Conservation (phyloP, 495 filamentous ascomycete genomes). For the Lasiosphaeria hispida region DNA sequence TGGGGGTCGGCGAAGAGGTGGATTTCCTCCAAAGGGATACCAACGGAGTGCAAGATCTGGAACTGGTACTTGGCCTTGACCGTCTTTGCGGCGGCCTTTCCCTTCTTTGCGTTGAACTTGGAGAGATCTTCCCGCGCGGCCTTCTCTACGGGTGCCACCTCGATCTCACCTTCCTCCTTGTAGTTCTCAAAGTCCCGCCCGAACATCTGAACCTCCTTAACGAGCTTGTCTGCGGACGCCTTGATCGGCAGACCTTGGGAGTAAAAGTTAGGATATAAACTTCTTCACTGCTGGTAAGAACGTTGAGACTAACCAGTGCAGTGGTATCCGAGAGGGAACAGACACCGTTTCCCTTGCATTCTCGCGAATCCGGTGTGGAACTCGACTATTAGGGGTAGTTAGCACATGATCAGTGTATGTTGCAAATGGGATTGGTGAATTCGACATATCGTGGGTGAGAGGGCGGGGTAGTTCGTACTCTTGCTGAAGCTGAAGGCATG, state of each 20-base stretch:
- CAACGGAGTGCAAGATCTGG: conserved; percentile 66
- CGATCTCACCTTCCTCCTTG: conserved; percentile 51
- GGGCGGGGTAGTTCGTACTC: conserved; percentile 78
- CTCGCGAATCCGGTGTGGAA: conserved; percentile 79
- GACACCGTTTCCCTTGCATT: conserved; percentile 82
- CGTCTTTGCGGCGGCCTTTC: conserved; percentile 87
- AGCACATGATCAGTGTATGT: conserved; percentile 28
- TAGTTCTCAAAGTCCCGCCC: conserved; percentile 81
- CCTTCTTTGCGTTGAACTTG: conserved; percentile 92
- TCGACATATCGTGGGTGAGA: conserved; percentile 43
- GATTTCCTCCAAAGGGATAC: conserved; percentile 78
- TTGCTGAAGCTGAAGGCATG: conserved; percentile 89
- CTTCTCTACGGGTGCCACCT: conserved; percentile 26
- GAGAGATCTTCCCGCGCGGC: conserved; percentile 66
- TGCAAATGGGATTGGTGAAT: conserved; percentile 29
- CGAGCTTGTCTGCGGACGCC: conserved; percentile 91
- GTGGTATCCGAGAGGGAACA: conserved; percentile 93
- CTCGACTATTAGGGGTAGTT: conserved; percentile 71
- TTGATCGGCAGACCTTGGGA: conserved; percentile 82
- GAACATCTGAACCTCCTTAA: conserved; percentile 84
- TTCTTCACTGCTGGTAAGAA: no score
- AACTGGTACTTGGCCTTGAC: conserved; percentile 72
- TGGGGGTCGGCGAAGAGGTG: conserved; percentile 84
- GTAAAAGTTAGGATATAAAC: no score
- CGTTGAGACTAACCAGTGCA: conserved; percentile 58